phyloP scores from a whole-genome alignment of 176 grass and related monocot species.

The Thalia dealbata region DNA sequence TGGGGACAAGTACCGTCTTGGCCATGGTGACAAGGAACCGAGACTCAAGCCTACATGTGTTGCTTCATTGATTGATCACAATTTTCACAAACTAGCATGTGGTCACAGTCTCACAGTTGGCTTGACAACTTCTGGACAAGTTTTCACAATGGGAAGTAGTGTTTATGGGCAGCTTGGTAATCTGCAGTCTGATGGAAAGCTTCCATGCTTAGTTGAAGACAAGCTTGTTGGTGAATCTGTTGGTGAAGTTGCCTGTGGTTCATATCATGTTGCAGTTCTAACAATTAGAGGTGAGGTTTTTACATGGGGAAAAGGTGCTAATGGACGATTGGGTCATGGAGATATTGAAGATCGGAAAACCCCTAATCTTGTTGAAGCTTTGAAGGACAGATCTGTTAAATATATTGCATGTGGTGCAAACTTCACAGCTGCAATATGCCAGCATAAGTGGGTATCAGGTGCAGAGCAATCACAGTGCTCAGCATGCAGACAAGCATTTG shows the following conservation, averaged over 20 bases:
- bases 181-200: conserved; percentile 75
- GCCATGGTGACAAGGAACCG: conserved; percentile 91
- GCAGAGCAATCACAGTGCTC: conserved; percentile 72
- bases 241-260: conserved; percentile 80
- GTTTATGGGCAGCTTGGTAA: conserved; percentile 97
- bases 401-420: conserved; percentile 81
- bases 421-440: conserved; percentile 86
- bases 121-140: conserved; percentile 70
- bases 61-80: conserved; percentile 73
- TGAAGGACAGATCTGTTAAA: conserved; percentile 80
- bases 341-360: conserved; percentile 84
- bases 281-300: conserved; percentile 76
- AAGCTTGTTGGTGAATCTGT: conserved; percentile 57
- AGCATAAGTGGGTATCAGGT: conserved; percentile 72
- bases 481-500: conserved; percentile 72
- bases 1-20: conserved; percentile 86
- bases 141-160: conserved; percentile 81
- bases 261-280: conserved; percentile 86
- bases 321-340: conserved; percentile 91
- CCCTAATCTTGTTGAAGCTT: conserved; percentile 65
- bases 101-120: conserved; percentile 83
- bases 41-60: conserved; percentile 84
- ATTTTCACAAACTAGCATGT: conserved; percentile 77
- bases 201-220: conserved; percentile 78
- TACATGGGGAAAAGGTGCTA: conserved; percentile 96